Evolutionary conservation across 768 basidiomycete species (phyloP), one percentile per base, ranked within the genome.

Genomic region (Trametes elegans): DNA sequence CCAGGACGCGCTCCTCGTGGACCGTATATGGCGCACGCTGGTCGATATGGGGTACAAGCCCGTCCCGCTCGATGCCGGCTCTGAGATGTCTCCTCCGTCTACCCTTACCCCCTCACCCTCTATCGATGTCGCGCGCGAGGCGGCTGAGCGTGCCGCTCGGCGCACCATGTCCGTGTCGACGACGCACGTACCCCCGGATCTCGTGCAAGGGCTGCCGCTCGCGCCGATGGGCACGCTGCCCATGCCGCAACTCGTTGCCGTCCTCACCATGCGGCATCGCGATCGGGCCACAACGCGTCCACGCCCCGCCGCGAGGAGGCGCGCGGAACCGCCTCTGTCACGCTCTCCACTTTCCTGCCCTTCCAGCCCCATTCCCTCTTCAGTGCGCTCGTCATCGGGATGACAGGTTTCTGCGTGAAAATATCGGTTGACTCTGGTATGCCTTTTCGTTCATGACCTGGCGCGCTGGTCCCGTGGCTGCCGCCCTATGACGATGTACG

Each of bases 1-100:
- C 7, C 71, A 73, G 64, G 74, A 76, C 47, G 62, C 49, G 29
- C 26, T 66, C 35, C 64, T 76, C 51, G 68, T 63, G 13, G 67
- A 69, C 48, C 69, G 53, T 39, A 68, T 76, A 40, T 68, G 68
- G 62, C 62, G 59, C 31, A 64, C 63, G 23, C 59, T 76, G 31
- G 40, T 66, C 18, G 69, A 69, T 8, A 64, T 68, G 49, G 73
- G 75, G 9, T 70, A 67, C 53, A 53, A 54, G 34, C 62, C 65
- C 23, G 49, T 59, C 1, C 57, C 59, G 5, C 35, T 63, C 18
- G 42, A 51, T 27, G 23, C 21, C 6, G n/a, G 29, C 2, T 11
- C 27, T n/a, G n/a, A n/a, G n/a, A n/a, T n/a, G n/a, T n/a, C 19
- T 18, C 36, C 2, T 3, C 40, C 28, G 21, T 26, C 26, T 6